phyloP scores from a whole-genome alignment of 2,329 filamentous ascomycete genomes.

The Nemania diffusa region DNA sequence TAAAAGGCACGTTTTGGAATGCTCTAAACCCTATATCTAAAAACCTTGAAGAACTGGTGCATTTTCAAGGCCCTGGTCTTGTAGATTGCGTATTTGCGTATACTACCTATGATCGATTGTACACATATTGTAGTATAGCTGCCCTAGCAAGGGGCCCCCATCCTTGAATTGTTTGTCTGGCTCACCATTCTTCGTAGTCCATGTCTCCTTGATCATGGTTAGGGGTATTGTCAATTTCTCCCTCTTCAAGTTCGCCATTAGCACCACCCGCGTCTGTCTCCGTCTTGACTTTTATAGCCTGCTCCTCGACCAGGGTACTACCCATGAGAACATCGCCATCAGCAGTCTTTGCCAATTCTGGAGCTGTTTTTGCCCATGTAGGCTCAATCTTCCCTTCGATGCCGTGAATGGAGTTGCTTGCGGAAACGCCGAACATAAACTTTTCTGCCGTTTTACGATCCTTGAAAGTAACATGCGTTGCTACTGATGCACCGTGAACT shows the following conservation, averaged over 20 bases:
- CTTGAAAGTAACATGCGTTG: constrained; percentile 70
- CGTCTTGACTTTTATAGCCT: constrained; percentile 38
- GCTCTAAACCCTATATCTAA: neutral
- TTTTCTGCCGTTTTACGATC: constrained; percentile 78
- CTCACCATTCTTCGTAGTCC: constrained; percentile 47
- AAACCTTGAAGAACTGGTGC: neutral
- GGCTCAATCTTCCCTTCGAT: constrained; percentile 72
- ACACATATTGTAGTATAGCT: constrained; percentile 3
- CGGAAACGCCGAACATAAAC: constrained; percentile 66
- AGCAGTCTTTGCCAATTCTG: constrained; percentile 35
- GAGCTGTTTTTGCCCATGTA: constrained; percentile 64
- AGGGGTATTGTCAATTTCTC: constrained; percentile 40
- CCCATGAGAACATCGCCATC: constrained; percentile 40
- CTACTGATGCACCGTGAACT: constrained; percentile 59
- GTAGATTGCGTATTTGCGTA: neutral
- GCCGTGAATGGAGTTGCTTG: constrained; percentile 67
- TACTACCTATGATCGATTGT: neutral
- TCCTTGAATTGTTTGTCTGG: neutral
- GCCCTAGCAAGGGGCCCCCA: neutral
- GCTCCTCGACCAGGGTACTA: constrained; percentile 41
- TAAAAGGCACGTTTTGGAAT: neutral
- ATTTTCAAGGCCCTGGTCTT: neutral
- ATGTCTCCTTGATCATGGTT: constrained; percentile 47
- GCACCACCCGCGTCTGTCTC: constrained; percentile 34
- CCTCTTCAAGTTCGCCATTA: constrained; percentile 43